A percentile compares a stretch with the other conserved stretches of the same genome.
Conservation (phyloP, 768 basidiomycete genomes). For the Lentinus brumalis region DNA sequence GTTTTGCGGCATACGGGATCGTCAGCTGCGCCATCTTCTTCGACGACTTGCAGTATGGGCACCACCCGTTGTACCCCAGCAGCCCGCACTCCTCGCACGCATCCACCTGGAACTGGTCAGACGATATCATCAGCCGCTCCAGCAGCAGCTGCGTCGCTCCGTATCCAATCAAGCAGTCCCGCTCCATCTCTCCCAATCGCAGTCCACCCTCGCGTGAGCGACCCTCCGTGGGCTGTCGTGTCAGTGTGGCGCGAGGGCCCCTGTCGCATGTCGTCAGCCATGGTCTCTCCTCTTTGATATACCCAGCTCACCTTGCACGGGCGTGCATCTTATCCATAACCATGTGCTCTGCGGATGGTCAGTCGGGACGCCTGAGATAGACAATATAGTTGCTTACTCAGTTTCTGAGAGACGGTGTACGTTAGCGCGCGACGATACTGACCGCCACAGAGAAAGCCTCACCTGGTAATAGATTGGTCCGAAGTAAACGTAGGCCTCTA, state of each 20-base stretch:
- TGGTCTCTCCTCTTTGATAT: neutral
- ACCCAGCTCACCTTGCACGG: constrained; percentile 72
- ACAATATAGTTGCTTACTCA: constrained; percentile 62
- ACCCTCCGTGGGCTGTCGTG: constrained; percentile 98
- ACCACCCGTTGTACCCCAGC: constrained; percentile 96
- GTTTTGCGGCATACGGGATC: constrained; percentile 94
- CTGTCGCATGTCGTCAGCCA: constrained; percentile 39
- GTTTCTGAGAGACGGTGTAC: constrained; percentile 60
- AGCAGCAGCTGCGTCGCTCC: constrained; percentile 97
- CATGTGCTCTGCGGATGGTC: constrained; percentile 76
- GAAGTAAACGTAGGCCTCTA: constrained; percentile 98
- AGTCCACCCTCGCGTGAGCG: constrained; percentile 96
- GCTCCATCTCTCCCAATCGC: constrained; percentile 98
- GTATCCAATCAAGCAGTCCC: constrained; percentile 97
- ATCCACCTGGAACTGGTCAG: constrained; percentile 96
- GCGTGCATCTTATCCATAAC: constrained; percentile 99
- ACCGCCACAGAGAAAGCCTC: constrained; percentile 22
- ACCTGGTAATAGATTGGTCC: constrained; percentile 99
- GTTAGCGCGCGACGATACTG: neutral
- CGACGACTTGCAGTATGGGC: constrained; percentile 96
- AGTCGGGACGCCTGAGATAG: neutral
- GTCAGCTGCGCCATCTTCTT: constrained; percentile 95
- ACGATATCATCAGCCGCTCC: constrained; percentile 98
- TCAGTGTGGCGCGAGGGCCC: constrained; percentile 94
- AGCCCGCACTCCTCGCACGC: constrained; percentile 94